These are phyloP conservation scores for Periconia digitata DNA, from an alignment of 2,329 filamentous ascomycete genomes.

Conservation along the genomic window DNA sequence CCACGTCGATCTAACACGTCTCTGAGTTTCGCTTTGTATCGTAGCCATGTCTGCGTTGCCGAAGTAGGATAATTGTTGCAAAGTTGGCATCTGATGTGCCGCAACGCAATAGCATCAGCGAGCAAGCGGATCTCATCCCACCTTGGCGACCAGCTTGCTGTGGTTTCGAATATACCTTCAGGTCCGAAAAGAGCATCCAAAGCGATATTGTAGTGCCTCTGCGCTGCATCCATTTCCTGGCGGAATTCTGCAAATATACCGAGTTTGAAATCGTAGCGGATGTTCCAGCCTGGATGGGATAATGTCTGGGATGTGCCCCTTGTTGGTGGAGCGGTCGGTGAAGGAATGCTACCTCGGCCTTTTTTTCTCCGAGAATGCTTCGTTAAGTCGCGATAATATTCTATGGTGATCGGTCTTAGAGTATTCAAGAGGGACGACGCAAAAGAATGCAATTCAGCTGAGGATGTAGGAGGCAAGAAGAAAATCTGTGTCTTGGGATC, in stretches of 20 bases:
- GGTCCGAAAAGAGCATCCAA: conserved; percentile 80
- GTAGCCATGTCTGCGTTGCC: conserved; percentile 78
- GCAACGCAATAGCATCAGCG: conserved; percentile 77
- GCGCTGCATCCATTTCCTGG: conserved; percentile 85
- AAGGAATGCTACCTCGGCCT: conserved; percentile 73
- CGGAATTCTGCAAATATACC: conserved; percentile 90
- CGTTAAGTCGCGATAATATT: conserved; percentile 94
- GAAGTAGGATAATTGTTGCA: conserved; percentile 78
- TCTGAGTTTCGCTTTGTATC: conserved; percentile 71
- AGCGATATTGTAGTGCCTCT: conserved; percentile 82
- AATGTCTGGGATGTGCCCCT: conserved; percentile 82
- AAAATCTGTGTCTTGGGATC: conserved; percentile 81
- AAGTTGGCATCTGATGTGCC: conserved; percentile 78
- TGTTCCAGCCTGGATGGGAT: conserved; percentile 85
- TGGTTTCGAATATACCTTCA: conserved; percentile 79
- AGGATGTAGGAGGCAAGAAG: conserved; percentile 74
- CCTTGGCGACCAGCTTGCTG: conserved; percentile 84
- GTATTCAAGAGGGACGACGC: conserved; percentile 71
- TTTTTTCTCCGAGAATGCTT: conserved; percentile 89
- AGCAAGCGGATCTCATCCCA: conserved; percentile 93
- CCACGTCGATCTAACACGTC: conserved; percentile 81
- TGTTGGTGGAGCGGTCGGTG: conserved; percentile 80
- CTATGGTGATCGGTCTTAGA: conserved; percentile 73
- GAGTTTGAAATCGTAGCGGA: conserved; percentile 92
- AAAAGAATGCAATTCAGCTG: conserved; percentile 71